A percentile compares a stretch with the other conserved stretches of the same genome.
These are phyloP conservation scores for Aspergillus aculeatinus DNA, from an alignment of 2,329 filamentous ascomycete species.

Conservation along the genomic window DNA sequence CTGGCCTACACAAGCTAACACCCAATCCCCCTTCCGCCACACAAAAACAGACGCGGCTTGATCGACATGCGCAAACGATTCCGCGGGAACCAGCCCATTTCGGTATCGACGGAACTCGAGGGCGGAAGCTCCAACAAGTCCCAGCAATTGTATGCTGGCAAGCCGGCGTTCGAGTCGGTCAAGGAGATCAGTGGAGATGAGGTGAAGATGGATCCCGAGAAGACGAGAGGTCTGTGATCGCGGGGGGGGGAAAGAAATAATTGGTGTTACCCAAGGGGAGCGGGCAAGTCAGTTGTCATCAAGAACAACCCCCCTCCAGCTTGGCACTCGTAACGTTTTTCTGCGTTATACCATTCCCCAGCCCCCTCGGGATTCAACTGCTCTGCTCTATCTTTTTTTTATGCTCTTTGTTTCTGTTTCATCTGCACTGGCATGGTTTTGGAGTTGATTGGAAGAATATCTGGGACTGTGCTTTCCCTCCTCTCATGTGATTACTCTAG, in stretches of 20 bases:
- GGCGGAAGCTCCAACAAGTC: conserved; percentile 46
- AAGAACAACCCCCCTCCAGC: neutral
- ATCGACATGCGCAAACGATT: conserved; percentile 99
- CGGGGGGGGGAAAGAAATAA: neutral
- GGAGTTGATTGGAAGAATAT: conserved; percentile 2
- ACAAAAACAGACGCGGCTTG: conserved; percentile 64
- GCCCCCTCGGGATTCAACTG: neutral
- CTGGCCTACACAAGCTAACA: no score
- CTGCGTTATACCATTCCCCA: neutral
- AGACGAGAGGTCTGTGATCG: conserved; percentile 46
- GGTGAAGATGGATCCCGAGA: conserved; percentile 49
- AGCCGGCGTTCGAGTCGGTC: conserved; percentile 66
- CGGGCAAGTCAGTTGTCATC: neutral
- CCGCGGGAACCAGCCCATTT: conserved; percentile 84
- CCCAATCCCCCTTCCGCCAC: no score
- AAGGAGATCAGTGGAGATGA: conserved; percentile 69
- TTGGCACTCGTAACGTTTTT: neutral
- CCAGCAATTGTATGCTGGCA: conserved; percentile 77
- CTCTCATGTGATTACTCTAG: neutral
- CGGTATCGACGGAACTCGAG: conserved; percentile 64
- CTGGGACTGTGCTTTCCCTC: neutral
- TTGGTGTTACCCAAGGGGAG: no score
- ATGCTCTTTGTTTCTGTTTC: neutral
- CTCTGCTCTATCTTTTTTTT: neutral
- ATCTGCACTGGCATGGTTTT: conserved; percentile 1